These are phyloP conservation scores for Rhodotorula taiwanensis DNA, from an alignment of 768 basidiomycete genomes.

Conservation along the genomic window DNA sequence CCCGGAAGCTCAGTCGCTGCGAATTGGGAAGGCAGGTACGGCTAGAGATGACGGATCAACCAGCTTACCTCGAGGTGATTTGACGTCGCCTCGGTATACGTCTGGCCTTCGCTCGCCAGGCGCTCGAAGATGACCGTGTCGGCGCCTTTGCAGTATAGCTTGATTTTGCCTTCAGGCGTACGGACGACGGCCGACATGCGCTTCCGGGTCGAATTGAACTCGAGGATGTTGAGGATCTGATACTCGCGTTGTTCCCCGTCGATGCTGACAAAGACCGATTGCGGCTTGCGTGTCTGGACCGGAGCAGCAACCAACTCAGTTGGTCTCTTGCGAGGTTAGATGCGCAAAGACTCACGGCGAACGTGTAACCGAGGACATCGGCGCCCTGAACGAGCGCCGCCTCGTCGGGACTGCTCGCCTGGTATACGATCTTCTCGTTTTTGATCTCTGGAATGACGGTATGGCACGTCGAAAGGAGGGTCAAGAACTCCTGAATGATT, in stretches of 20 bases:
- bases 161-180: constrained; percentile 80
- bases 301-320: background rate
- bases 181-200: constrained; percentile 95
- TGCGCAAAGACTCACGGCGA: constrained; percentile 81
- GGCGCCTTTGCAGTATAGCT: constrained; percentile 92
- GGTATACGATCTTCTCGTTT: constrained; percentile 76
- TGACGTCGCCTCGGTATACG: constrained; percentile 76
- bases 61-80: constrained; percentile 88
- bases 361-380: constrained; percentile 82
- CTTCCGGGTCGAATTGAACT: constrained; percentile 96
- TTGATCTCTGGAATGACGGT: constrained; percentile 92
- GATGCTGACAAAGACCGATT: constrained; percentile 82
- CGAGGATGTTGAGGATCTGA: constrained; percentile 91
- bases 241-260: constrained; percentile 68
- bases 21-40: background rate
- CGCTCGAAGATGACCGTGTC: constrained; percentile 96
- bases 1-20: no score
- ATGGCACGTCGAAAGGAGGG: constrained; percentile 87
- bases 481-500: constrained; percentile 64
- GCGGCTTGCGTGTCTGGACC: constrained; percentile 81
- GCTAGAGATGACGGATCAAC: no score
- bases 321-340: background rate
- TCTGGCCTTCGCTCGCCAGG: constrained; percentile 62
- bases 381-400: constrained; percentile 93
- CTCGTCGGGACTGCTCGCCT: constrained; percentile 96